Evolutionary conservation across 805 yeast species (phyloP), one percentile per base, ranked within the genome.

Genomic region (Saccharomycodes ludwigii): DNA sequence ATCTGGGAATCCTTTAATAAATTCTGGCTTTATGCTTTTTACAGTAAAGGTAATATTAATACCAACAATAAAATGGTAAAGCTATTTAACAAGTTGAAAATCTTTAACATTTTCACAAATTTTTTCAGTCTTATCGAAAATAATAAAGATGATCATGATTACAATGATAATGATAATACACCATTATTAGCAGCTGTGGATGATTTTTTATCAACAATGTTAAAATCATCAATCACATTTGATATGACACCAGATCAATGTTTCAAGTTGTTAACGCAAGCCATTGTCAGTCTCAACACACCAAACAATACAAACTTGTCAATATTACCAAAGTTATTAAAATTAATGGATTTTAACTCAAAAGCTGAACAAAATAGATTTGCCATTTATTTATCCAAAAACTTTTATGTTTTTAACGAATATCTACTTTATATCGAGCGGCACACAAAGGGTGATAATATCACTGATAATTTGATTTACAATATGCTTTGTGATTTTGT

Each of bases 1-100:
- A 52, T 68, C 2, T 79, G 88, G 88, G 35, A 38, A 9, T 49
- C 76, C 7, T 65, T 73, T 41, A 46, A 48, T 31, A 44, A 44
- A 12, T 48, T 58, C 32, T 71, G 73, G 71, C 17, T 24, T 0
- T 19, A 33, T 0, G 40, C 17, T 10, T 4, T 15, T 16, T 3
- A 9, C 10, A 25, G 63, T 16, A 41, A 45, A 6, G 32, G 40
- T 2, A 52, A n/a, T n/a, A n/a, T n/a, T n/a, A n/a, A n/a, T n/a
- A n/a, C n/a, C n/a, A n/a, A 55, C n/a, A 41, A 45, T 11, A 39
- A 46, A 29, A 33, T 52, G 27, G 65, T 73, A 39, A 58, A 59
- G 30, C 58, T 55, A 1, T 57, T 71, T 36, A 62, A 64, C 31
- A 59, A 56, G 26, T 46, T 66, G 22, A 66, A 58, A 35, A 50